phyloP scores from a whole-genome alignment of 805 yeast genomes.

The Saturnispora dispora region DNA sequence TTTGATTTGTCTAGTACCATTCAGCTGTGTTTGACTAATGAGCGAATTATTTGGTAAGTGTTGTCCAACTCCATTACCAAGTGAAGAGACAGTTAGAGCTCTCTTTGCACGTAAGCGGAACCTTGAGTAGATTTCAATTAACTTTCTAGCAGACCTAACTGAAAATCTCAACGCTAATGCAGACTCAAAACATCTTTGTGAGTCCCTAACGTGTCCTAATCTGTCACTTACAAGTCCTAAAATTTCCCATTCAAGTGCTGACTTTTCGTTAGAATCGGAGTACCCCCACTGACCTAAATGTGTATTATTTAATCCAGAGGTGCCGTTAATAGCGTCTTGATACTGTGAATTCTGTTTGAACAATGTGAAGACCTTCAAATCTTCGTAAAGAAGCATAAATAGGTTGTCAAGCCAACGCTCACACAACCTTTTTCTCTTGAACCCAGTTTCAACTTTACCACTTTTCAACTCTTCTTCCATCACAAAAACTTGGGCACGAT shows the following conservation, averaged over 20 bases:
- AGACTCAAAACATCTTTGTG: constrained; percentile 70
- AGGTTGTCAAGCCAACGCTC: constrained; percentile 68
- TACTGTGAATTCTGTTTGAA: constrained; percentile 35
- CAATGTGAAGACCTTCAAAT: constrained; percentile 72
- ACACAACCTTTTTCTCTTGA: constrained; percentile 57
- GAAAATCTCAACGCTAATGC: constrained; percentile 72
- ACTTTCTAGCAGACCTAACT: constrained; percentile 65
- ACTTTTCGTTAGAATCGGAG: constrained; percentile 35
- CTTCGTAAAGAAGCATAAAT: constrained; percentile 63
- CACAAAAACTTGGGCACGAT: constrained; percentile 56
- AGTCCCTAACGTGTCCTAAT: constrained; percentile 79
- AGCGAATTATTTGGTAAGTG: constrained; percentile 9
- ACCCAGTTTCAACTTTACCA: constrained; percentile 13
- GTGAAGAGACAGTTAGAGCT: constrained; percentile 3
- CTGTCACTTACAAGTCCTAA: constrained; percentile 81
- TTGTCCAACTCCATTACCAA: constrained; percentile 17
- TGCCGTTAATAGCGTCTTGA: constrained; percentile 1
- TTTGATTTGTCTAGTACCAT: not conserved
- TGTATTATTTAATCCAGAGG: not conserved
- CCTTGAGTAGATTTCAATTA: constrained; percentile 50
- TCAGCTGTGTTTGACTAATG: not conserved
- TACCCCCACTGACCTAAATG: constrained; percentile 9
- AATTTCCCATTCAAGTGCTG: constrained; percentile 66
- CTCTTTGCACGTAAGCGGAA: constrained; percentile 8
- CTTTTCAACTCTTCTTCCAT: constrained; percentile 56